Percentiles rank a stretch among this genome's conserved stretches.
Conservation (phyloP, 805 yeast genomes). For the Candida hungchunana region DNA sequence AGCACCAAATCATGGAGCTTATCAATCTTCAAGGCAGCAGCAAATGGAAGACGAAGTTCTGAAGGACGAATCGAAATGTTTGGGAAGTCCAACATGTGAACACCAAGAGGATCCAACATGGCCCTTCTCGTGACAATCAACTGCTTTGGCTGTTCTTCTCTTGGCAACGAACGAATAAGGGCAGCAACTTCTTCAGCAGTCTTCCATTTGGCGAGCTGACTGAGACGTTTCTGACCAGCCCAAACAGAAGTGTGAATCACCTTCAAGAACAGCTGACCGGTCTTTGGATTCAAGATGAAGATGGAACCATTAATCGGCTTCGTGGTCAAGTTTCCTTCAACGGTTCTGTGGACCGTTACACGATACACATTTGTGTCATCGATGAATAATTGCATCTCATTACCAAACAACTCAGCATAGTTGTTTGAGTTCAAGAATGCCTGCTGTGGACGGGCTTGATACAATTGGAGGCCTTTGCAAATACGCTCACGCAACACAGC, state of each 20-base stretch:
- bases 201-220: conserved; percentile 96
- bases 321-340: conserved; percentile 89
- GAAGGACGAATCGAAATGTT: conserved; percentile 85
- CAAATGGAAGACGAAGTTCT: conserved; percentile 86
- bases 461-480: conserved; percentile 87
- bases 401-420: conserved; percentile 83
- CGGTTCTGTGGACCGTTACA: conserved; percentile 85
- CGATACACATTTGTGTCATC: conserved; percentile 95
- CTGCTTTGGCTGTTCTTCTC: conserved; percentile 93
- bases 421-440: conserved; percentile 85
- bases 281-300: conserved; percentile 82
- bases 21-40: conserved; percentile 76
- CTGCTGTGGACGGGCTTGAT: conserved; percentile 91
- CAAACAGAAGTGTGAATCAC: conserved; percentile 92
- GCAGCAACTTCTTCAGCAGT: conserved; percentile 98
- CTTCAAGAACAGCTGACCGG: conserved; percentile 86
- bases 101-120: conserved; percentile 90
- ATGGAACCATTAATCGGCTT: conserved; percentile 93
- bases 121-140: conserved; percentile 87
- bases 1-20: conserved; percentile 73
- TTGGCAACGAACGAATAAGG: conserved; percentile 78
- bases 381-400: conserved; percentile 77
- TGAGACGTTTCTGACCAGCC: conserved; percentile 93
- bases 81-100: conserved; percentile 95
- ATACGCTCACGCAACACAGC: conserved; percentile 90